Conservation (phyloP, 805 yeast genomes). For the Candida nemodendra region DNA sequence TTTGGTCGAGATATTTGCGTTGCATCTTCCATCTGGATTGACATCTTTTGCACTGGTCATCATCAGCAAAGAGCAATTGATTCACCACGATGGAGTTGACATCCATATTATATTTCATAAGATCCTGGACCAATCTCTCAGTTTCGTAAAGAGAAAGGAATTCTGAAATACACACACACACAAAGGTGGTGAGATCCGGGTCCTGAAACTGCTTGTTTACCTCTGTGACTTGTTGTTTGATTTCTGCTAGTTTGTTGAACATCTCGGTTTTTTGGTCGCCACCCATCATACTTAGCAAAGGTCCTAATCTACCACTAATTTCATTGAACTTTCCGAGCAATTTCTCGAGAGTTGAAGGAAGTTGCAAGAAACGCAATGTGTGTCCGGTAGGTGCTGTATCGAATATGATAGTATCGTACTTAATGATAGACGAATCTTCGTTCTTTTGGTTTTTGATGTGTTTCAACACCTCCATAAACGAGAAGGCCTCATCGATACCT, state of each 20-base stretch:
- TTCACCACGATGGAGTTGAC: slow-evolving; percentile 95
- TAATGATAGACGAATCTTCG: slow-evolving; percentile 35
- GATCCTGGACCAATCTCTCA: slow-evolving; percentile 95
- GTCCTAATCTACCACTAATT: slow-evolving; percentile 83
- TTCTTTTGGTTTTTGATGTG: slow-evolving; percentile 77
- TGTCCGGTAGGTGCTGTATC: slow-evolving; percentile 99
- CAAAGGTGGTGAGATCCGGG: slow-evolving; percentile 92
- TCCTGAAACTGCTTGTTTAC: slow-evolving; percentile 94
- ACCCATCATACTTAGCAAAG: slow-evolving; percentile 82
- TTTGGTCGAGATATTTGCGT: slow-evolving; percentile 89
- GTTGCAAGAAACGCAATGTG: slow-evolving; percentile 89
- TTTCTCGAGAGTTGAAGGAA: slow-evolving; percentile 89
- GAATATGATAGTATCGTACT: slow-evolving; percentile 86
- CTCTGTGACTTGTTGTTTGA: slow-evolving; percentile 77
- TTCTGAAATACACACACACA: slow-evolving; percentile 97
- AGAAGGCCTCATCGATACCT: slow-evolving; percentile 97
- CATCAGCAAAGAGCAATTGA: slow-evolving; percentile 86
- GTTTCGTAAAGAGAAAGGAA: slow-evolving; percentile 95
- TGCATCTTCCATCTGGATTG: slow-evolving; percentile 94
- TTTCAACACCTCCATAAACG: slow-evolving; percentile 96
- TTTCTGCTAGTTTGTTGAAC: slow-evolving; percentile 73
- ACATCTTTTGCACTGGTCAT: slow-evolving; percentile 84
- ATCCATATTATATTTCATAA: slow-evolving; percentile 92
- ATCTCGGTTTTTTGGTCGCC: slow-evolving; percentile 64
- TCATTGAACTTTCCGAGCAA: slow-evolving; percentile 85